Conservation (phyloP, 352 stramenopile genomes). For the Phytophthora uliginosa region DNA sequence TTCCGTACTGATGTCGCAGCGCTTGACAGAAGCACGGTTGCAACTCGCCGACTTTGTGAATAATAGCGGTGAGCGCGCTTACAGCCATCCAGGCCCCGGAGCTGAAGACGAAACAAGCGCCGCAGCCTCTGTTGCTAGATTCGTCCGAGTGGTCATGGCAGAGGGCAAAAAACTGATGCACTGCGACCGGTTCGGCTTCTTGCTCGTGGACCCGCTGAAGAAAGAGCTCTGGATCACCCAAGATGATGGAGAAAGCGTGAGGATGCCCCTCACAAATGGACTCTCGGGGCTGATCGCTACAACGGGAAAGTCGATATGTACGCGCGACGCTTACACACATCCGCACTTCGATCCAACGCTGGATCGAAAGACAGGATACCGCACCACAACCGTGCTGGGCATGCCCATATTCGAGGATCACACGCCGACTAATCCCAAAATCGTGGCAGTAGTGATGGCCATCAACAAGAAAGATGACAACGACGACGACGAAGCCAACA, state of each 20-base stretch:
- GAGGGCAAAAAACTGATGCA: conserved; percentile 67
- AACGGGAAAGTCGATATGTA: conserved; percentile 59
- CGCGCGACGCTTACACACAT: conserved; percentile 69
- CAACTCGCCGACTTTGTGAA: conserved; percentile 72
- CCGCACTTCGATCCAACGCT: conserved; percentile 65
- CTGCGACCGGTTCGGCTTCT: conserved; percentile 72
- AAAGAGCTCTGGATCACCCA: conserved; percentile 80
- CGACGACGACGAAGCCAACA: conserved; percentile 10
- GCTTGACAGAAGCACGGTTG: conserved; percentile 69
- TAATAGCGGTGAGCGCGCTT: conserved; percentile 38
- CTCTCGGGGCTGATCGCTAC: conserved; percentile 65
- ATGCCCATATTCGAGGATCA: conserved; percentile 80
- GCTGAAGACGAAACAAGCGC: conserved; percentile 50
- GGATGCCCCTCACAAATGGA: conserved; percentile 73
- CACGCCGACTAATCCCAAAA: conserved; percentile 62
- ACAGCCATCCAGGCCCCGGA: conserved; percentile 36
- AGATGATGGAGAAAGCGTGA: conserved; percentile 59
- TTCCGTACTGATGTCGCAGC: conserved; percentile 74
- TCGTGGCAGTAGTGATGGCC: conserved; percentile 78
- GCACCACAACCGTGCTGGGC: conserved; percentile 70
- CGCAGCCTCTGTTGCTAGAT: conserved; percentile 58
- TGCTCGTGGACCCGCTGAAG: conserved; percentile 73
- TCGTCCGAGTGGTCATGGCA: conserved; percentile 65
- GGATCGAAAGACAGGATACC: conserved; percentile 79
- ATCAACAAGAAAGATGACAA: conserved; percentile 86